A percentile compares a stretch with the other conserved stretches of the same genome.
Evolutionary conservation across 495 filamentous ascomycete genomes (phyloP).

Genomic region (Rhizodiscina lignyota): DNA sequence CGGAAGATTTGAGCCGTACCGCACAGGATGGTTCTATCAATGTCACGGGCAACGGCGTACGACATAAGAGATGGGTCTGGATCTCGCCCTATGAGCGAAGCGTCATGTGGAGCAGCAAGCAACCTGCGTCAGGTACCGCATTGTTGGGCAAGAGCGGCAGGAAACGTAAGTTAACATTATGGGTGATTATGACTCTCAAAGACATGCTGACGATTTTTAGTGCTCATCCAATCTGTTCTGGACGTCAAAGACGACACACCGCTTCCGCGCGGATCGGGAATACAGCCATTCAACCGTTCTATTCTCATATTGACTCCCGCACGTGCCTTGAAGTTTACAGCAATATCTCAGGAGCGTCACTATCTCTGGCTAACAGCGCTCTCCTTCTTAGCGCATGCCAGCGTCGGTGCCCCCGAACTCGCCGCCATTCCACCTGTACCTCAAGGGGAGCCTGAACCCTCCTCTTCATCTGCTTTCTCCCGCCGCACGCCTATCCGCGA

Average conservation of each 20-base stretch:
- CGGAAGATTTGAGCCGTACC: constrained; percentile 28
- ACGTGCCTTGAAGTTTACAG: constrained; percentile 90
- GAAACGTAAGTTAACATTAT: constrained; percentile 53
- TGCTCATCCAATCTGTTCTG: constrained; percentile 86
- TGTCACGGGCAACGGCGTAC: constrained; percentile 38
- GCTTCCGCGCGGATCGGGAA: constrained; percentile 48
- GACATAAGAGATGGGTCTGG: constrained; percentile 98
- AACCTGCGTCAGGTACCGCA: constrained; percentile 73
- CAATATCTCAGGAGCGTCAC: constrained; percentile 65
- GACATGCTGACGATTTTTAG: constrained; percentile 29
- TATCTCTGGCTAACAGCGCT: constrained; percentile 90
- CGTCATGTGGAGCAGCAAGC: constrained; percentile 97
- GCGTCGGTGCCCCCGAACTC: constrained; percentile 24
- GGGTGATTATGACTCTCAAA: background rate
- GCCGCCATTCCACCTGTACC: constrained; percentile 5
- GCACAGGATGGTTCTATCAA: constrained; percentile 33
- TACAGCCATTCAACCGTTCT: constrained; percentile 64
- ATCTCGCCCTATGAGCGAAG: constrained; percentile 87
- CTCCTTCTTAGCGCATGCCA: constrained; percentile 83
- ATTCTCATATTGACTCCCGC: constrained; percentile 90
- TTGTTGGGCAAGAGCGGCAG: constrained; percentile 89
- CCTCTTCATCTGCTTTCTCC: constrained; percentile 31
- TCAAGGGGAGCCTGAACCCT: constrained; percentile 33
- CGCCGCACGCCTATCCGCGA: constrained; percentile 62
- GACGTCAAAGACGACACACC: constrained; percentile 94